A percentile compares a stretch with the other conserved stretches of the same genome.
Conservation (phyloP, 208 protist genomes). For the Acanthamoeba quina region DNA sequence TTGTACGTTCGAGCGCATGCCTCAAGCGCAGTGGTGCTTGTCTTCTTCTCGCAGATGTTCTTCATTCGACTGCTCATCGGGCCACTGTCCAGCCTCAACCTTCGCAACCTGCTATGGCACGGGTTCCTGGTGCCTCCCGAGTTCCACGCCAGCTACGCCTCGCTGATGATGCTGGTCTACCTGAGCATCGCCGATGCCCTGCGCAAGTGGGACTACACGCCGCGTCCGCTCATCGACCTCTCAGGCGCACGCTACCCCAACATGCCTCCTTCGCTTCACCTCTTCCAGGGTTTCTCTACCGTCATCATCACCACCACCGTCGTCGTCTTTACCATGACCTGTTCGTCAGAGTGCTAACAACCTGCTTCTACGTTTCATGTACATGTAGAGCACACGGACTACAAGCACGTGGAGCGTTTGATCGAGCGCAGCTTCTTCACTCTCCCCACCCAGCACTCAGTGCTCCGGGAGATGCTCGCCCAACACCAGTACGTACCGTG, state of each 20-base stretch:
- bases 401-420: neutral
- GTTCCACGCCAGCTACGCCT: conserved; percentile 31
- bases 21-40: neutral
- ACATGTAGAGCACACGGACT: neutral
- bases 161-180: conserved; percentile 53
- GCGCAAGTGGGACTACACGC: neutral
- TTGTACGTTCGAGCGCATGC: neutral
- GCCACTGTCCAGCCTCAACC: conserved; percentile 44
- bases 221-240: conserved; percentile 35
- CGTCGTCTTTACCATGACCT: neutral
- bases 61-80: conserved; percentile 58
- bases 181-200: conserved; percentile 39
- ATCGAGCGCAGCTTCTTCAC: conserved; percentile 35
- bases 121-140: conserved; percentile 44
- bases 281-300: neutral
- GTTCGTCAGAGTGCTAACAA: neutral
- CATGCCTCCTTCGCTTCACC: conserved; percentile 43
- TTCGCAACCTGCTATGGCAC: conserved; percentile 53
- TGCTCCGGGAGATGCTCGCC: conserved; percentile 15
- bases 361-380: neutral
- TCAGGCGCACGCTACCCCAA: conserved; percentile 27
- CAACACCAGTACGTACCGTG: neutral
- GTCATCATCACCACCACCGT: neutral
- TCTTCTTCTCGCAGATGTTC: conserved; percentile 30
- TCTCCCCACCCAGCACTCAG: neutral